Percentiles rank a stretch among this genome's conserved stretches.
Evolutionary conservation across 495 filamentous ascomycete species (phyloP).

Genomic region (Elaphomyces granulatus): DNA sequence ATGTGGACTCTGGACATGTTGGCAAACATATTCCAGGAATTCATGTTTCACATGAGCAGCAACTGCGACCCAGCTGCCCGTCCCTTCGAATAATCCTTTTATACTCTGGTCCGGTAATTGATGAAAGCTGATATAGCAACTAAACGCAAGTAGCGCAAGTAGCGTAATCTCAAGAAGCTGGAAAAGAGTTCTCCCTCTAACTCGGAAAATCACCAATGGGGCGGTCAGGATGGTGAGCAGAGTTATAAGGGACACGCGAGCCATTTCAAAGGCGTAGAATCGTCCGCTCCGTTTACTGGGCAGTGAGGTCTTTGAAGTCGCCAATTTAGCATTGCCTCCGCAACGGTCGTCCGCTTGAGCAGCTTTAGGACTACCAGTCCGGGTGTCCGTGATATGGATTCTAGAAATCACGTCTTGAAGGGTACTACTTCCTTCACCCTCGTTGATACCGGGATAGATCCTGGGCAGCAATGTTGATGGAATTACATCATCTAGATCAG

Average conservation of each 20-base stretch:
- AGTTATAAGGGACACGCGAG: no score
- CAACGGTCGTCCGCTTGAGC: not conserved
- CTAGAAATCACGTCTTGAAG: no score
- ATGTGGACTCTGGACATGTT: not conserved
- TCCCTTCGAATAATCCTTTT: not conserved
- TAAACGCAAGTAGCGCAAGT: no score
- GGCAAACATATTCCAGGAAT: not conserved
- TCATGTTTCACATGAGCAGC: no score
- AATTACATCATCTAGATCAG: not conserved
- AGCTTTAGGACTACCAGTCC: not conserved
- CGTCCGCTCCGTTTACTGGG: not conserved
- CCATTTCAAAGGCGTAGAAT: not conserved
- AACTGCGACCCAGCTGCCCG: no score
- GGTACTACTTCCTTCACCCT: not conserved
- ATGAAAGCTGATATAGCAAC: no score
- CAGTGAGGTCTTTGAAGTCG: not conserved
- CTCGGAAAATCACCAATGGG: no score
- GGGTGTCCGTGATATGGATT: not conserved
- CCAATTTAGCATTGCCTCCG: not conserved
- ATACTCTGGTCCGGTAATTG: not conserved
- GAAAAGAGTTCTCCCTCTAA: not conserved
- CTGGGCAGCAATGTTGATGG: slow-evolving; percentile 16
- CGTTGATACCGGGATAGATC: slow-evolving; percentile 5
- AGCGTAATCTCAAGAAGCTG: not conserved
- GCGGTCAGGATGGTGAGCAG: no score